Evolutionary conservation across 148 eudicot genomes (phyloP).

Genomic region (Rhododendron ovatum): DNA sequence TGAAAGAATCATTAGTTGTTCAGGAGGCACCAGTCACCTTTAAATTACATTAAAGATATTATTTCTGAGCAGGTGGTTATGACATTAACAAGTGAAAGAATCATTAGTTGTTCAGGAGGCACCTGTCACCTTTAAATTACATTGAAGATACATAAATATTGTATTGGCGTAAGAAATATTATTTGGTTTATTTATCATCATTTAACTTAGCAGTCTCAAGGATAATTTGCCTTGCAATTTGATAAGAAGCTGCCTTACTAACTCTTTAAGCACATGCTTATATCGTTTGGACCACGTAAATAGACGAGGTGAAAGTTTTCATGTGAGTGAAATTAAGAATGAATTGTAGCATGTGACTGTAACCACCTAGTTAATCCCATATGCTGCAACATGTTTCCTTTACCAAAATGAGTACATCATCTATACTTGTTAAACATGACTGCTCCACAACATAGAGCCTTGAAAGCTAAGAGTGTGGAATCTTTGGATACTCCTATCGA

Average conservation of each 20-base stretch:
- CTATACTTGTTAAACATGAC: background rate
- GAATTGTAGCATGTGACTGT: background rate
- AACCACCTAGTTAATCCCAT: background rate
- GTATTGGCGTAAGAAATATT: background rate
- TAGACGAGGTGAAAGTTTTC: background rate
- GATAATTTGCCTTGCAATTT: background rate
- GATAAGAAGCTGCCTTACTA: background rate
- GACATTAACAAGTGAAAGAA: background rate
- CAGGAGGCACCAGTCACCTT: background rate
- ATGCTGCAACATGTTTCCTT: background rate
- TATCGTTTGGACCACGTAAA: background rate
- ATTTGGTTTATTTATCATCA: background rate
- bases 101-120: background rate
- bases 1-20: background rate
- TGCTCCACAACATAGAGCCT: background rate
- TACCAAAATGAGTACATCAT: background rate
- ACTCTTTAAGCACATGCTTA: background rate
- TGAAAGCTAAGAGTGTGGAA: background rate
- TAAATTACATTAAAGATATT: background rate
- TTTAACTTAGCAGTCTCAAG: background rate
- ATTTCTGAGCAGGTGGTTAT: background rate
- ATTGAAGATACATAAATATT: background rate
- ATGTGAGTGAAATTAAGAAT: background rate
- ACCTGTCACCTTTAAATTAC: background rate
- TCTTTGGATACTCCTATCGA: background rate